phyloP scores from a whole-genome alignment of 352 stramenopile species.

The Phytophthora quininea region DNA sequence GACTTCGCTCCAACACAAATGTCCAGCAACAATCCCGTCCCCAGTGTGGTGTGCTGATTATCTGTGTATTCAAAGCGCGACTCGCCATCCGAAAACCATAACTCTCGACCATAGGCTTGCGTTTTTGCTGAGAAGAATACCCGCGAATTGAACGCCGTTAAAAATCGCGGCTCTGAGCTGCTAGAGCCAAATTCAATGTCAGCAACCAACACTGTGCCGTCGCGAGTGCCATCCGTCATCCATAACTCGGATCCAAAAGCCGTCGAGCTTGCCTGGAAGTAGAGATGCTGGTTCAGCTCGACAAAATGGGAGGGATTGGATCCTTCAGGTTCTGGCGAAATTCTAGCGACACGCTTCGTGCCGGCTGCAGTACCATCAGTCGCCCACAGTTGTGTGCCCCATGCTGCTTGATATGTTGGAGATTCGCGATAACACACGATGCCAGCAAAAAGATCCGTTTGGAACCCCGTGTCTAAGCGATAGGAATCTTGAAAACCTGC shows the following conservation, averaged over 20 bases:
- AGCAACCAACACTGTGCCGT: conserved; percentile 57
- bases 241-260: conserved; percentile 78
- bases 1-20: conserved; percentile 49
- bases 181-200: conserved; percentile 54
- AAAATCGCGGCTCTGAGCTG: conserved; percentile 45
- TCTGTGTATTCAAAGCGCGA: conserved; percentile 32
- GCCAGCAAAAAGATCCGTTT: conserved; percentile 70
- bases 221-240: conserved; percentile 62
- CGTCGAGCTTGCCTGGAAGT: conserved; percentile 70
- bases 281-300: conserved; percentile 51
- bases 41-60: conserved; percentile 34
- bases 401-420: conserved; percentile 15
- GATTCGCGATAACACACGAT: conserved; percentile 72
- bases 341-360: conserved; percentile 63
- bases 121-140: conserved; percentile 70
- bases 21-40: conserved; percentile 64
- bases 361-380: conserved; percentile 79
- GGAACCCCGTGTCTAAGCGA: conserved; percentile 52
- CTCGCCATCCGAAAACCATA: conserved; percentile 65
- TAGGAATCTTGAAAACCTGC: conserved; percentile 78
- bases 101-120: conserved; percentile 46
- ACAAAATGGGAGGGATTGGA: conserved; percentile 45
- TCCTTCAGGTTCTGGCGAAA: conserved; percentile 31
- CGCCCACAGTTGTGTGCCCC: conserved; percentile 74
- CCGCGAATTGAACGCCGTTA: conserved; percentile 37